Percentiles rank a stretch among this genome's conserved stretches.
Evolutionary conservation across 805 yeast genomes (phyloP).

Genomic region (Helenozyma rhizophorensis): DNA sequence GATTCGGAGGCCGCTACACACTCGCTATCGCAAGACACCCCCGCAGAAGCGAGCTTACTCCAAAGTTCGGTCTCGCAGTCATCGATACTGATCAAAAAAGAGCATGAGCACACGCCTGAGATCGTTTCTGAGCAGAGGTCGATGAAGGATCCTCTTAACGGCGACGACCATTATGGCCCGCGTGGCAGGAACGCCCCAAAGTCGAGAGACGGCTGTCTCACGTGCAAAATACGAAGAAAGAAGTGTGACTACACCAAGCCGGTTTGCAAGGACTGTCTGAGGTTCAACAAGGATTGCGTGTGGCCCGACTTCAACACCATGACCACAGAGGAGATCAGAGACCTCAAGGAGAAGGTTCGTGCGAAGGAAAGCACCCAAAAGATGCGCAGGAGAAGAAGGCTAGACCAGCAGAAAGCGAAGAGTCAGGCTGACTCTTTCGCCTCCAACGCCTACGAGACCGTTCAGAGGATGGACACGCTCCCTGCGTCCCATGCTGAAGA

Average conservation of each 20-base stretch:
- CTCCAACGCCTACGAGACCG: background rate
- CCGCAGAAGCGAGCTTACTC: too few relatives aligned
- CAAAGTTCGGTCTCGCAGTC: too few relatives aligned
- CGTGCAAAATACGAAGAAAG: constrained; percentile 64
- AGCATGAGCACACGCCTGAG: too few relatives aligned
- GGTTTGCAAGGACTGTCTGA: constrained; percentile 44
- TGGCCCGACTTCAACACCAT: constrained; percentile 42
- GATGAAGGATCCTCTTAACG: too few relatives aligned
- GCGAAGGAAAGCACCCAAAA: constrained; percentile 38
- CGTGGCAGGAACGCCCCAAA: constrained; percentile 8
- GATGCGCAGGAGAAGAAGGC: constrained; percentile 34
- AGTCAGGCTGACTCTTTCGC: background rate
- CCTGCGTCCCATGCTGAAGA: background rate
- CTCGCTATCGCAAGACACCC: too few relatives aligned
- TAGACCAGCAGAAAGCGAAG: background rate
- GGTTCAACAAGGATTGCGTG: constrained; percentile 44
- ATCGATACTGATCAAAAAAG: too few relatives aligned
- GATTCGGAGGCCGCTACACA: too few relatives aligned
- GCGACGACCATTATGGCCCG: too few relatives aligned
- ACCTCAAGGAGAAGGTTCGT: constrained; percentile 33
- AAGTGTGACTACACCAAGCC: constrained; percentile 52
- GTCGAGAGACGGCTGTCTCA: constrained; percentile 60
- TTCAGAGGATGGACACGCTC: background rate
- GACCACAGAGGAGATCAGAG: constrained; percentile 35
- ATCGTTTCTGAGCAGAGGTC: too few relatives aligned